Percentiles rank a stretch among this genome's conserved stretches.
These are phyloP conservation scores for Asparagopsis taxiformis DNA, from an alignment of 31 red algal genomes.

Conservation along the genomic window DNA sequence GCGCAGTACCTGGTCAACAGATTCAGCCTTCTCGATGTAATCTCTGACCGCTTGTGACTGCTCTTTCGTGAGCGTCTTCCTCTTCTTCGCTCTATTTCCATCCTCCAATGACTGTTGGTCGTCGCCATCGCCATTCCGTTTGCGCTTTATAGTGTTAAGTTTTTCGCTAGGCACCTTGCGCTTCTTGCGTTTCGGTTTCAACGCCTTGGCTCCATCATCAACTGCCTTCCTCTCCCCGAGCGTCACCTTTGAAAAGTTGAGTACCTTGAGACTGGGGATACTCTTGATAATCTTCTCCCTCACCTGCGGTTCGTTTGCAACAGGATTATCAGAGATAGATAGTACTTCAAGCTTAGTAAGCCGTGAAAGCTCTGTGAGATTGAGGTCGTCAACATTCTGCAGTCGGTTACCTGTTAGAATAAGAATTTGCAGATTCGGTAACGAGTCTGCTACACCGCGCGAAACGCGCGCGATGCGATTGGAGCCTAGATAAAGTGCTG, in stretches of 20 bases:
- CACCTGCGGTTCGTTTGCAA: constrained; percentile 8
- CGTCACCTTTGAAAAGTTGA: constrained; percentile 32
- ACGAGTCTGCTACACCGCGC: constrained; percentile 19
- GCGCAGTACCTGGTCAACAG: constrained; percentile 26
- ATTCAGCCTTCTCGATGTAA: constrained; percentile 20
- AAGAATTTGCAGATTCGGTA: constrained; percentile 40
- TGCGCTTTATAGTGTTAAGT: background rate
- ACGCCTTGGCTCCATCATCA: background rate
- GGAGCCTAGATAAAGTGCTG: constrained; percentile 17
- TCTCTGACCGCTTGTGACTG: constrained; percentile 16
- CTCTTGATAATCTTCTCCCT: constrained; percentile 8
- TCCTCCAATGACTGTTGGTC: background rate
- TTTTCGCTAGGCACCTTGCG: background rate
- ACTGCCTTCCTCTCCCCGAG: background rate
- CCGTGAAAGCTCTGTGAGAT: constrained; percentile 25
- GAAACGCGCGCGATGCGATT: constrained; percentile 23
- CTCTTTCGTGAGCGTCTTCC: background rate
- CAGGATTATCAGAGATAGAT: constrained; percentile 25
- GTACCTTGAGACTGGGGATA: constrained; percentile 16
- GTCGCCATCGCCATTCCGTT: background rate
- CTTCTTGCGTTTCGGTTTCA: background rate
- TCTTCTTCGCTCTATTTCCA: background rate
- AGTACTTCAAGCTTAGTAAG: constrained; percentile 23
- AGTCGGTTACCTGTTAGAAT: constrained; percentile 44
- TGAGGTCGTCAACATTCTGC: constrained; percentile 15